Conservation (phyloP, 1,284 basidiomycete species). For the Puccinia coronata region DNA sequence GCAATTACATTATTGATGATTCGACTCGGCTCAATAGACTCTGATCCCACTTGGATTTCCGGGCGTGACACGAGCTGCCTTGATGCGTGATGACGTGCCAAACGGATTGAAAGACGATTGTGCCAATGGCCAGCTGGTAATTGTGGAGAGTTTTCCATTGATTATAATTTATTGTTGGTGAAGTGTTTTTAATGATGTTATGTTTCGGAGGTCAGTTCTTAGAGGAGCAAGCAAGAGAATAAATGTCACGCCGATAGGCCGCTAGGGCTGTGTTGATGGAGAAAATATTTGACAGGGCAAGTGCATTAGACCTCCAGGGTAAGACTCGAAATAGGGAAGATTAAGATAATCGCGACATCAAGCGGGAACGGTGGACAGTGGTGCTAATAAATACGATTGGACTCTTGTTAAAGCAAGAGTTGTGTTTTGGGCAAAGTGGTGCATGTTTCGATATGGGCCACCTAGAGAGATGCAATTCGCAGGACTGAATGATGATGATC, state of each 20-base stretch:
- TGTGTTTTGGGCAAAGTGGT: background rate
- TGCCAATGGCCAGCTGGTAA: background rate
- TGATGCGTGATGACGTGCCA: background rate
- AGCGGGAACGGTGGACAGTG: background rate
- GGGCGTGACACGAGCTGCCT: background rate
- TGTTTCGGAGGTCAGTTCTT: background rate
- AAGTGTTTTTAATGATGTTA: background rate
- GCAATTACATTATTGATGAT: background rate
- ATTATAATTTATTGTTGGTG: background rate
- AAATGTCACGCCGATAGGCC: background rate
- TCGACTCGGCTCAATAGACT: background rate
- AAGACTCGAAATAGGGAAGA: background rate
- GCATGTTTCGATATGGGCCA: background rate
- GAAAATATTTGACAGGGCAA: conserved; percentile 17
- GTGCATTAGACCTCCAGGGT: conserved; percentile 21
- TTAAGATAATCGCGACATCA: background rate
- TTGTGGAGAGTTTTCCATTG: background rate
- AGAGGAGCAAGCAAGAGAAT: background rate
- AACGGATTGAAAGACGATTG: background rate
- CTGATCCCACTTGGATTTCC: background rate
- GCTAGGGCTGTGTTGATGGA: conserved; percentile 9
- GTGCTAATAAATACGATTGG: background rate
- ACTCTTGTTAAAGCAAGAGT: background rate
- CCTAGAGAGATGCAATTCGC: background rate
- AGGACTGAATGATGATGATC: background rate